These are phyloP conservation scores for Bryoglossum gracile DNA, from an alignment of 495 filamentous ascomycete species.

Conservation along the genomic window DNA sequence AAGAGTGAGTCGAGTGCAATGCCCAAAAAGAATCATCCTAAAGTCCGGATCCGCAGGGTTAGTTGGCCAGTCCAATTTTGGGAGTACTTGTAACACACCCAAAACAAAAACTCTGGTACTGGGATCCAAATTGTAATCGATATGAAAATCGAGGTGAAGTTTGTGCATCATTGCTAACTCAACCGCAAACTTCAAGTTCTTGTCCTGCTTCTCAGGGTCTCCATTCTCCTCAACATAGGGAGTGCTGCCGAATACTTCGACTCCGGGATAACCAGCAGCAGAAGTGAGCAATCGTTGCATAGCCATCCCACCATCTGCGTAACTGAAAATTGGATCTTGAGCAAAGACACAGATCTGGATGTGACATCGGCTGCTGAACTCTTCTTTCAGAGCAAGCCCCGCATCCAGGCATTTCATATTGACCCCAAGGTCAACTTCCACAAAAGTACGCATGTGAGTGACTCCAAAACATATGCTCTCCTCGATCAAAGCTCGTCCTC, in stretches of 20 bases:
- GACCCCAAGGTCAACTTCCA: conserved; percentile 63
- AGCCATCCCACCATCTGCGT: conserved; percentile 38
- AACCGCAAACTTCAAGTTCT: conserved; percentile 60
- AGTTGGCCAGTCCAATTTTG: conserved; percentile 39
- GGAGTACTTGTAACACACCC: conserved; percentile 44
- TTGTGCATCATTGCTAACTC: conserved; percentile 35
- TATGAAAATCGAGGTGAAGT: conserved; percentile 64
- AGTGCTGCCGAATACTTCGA: conserved; percentile 60
- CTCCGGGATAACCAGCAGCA: conserved; percentile 36
- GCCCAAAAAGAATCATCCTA: conserved; percentile 57
- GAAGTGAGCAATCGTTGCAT: conserved; percentile 38
- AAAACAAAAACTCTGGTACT: conserved; percentile 41
- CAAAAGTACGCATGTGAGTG: conserved; percentile 65
- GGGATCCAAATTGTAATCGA: conserved; percentile 60
- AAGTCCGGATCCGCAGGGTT: conserved; percentile 12
- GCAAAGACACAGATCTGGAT: conserved; percentile 71
- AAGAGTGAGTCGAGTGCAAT: conserved; percentile 62
- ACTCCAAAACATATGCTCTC: conserved; percentile 62
- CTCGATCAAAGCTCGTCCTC: conserved; percentile 59
- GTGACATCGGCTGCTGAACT: conserved; percentile 47
- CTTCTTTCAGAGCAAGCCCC: conserved; percentile 48
- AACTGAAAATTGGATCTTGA: conserved; percentile 61
- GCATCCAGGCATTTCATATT: conserved; percentile 49
- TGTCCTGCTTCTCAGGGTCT: conserved; percentile 32
- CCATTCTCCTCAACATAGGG: conserved; percentile 60